phyloP scores from a whole-genome alignment of 1,284 basidiomycete genomes.

The Boletellus sp. region DNA sequence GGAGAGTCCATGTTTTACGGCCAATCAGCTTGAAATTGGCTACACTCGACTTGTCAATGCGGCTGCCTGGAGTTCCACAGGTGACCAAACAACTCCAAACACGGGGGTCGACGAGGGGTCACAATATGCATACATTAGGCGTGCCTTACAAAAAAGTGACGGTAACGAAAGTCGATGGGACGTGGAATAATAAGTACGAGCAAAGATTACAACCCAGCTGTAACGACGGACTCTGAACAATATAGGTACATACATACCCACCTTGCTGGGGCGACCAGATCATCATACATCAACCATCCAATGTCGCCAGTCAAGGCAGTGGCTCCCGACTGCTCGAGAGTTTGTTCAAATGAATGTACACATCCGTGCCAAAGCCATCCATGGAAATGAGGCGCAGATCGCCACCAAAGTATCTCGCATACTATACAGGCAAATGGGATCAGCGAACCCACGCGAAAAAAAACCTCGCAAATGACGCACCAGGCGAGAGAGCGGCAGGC shows the following conservation, averaged over 20 bases:
- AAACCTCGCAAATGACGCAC: conserved; percentile 41
- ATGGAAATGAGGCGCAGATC: conserved; percentile 96
- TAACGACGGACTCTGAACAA: not conserved
- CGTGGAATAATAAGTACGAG: too few relatives aligned
- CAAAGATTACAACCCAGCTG: too few relatives aligned
- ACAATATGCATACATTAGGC: not conserved
- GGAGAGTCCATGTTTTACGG: conserved; percentile 57
- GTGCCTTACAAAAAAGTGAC: too few relatives aligned
- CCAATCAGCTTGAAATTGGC: conserved; percentile 26
- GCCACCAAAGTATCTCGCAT: conserved; percentile 95
- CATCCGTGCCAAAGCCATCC: conserved; percentile 94
- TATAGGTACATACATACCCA: not conserved
- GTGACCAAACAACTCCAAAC: conserved; percentile 21
- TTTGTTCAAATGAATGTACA: conserved; percentile 84
- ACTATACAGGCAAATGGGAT: conserved; percentile 42
- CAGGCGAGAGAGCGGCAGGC: conserved; percentile 85
- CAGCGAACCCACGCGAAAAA: not conserved
- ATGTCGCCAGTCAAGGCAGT: conserved; percentile 42
- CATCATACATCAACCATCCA: too few relatives aligned
- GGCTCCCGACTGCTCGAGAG: conserved; percentile 79
- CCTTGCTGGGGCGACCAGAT: too few relatives aligned
- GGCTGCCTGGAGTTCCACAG: not conserved
- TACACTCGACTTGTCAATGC: conserved; percentile 9
- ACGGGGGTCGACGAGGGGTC: conserved; percentile 16
- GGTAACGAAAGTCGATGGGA: too few relatives aligned